These are phyloP conservation scores for Stentor coeruleus DNA, from an alignment of 73 alveolate species.

Conservation along the genomic window DNA sequence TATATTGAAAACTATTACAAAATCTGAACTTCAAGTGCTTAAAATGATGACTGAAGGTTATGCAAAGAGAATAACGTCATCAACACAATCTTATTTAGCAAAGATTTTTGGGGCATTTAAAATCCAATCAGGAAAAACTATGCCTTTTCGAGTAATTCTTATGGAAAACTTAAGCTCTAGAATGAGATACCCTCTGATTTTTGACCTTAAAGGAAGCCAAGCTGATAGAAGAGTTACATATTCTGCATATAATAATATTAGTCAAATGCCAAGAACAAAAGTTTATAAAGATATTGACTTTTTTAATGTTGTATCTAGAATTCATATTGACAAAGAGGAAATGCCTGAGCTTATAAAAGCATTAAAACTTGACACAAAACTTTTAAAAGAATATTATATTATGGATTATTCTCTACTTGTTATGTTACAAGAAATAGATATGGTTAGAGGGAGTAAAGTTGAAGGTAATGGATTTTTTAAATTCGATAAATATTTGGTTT, in stretches of 20 bases:
- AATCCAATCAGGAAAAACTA: background rate
- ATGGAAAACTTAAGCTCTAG: background rate
- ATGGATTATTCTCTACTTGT: slow-evolving; percentile 13
- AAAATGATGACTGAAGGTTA: background rate
- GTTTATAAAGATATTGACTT: slow-evolving; percentile 24
- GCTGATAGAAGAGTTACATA: background rate
- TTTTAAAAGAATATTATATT: background rate
- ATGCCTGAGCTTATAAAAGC: background rate
- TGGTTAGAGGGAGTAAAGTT: background rate
- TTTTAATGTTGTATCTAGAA: background rate
- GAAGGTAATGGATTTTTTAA: no score
- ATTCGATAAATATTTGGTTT: background rate
- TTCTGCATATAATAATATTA: background rate
- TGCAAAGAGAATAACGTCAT: background rate
- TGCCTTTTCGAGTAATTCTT: background rate
- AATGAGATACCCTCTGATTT: background rate
- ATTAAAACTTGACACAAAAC: background rate
- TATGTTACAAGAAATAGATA: background rate
- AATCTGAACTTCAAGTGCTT: background rate
- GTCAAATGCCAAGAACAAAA: background rate
- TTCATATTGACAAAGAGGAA: background rate
- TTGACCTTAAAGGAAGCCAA: slow-evolving; percentile 25
- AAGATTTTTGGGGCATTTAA: slow-evolving; percentile 10
- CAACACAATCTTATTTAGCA: background rate
- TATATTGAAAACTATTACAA: slow-evolving; percentile 8